phyloP scores from a whole-genome alignment of 2,329 filamentous ascomycete genomes.

The Apiospora malaysiana region DNA sequence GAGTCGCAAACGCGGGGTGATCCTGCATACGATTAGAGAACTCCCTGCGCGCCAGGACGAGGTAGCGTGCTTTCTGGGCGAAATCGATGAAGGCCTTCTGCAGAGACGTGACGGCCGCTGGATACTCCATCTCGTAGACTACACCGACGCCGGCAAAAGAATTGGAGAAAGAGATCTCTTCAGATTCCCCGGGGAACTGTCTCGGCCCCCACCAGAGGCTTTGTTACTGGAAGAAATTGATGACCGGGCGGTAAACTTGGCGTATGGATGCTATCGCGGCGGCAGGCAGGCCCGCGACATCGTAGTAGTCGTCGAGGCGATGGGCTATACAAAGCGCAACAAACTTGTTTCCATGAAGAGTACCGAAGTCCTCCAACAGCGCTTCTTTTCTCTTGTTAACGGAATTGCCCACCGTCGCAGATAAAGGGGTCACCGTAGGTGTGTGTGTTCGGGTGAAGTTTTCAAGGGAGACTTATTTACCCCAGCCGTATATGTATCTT shows the following conservation, averaged over 20 bases:
- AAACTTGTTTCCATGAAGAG: no score
- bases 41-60: not conserved
- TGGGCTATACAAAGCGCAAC: no score
- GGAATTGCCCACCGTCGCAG: no score
- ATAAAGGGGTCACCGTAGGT: no score
- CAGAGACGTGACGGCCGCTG: not conserved
- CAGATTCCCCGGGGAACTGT: not conserved
- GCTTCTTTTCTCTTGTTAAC: no score
- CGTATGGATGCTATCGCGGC: not conserved
- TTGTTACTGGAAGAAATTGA: not conserved
- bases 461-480: no score
- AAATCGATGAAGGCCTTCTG: not conserved
- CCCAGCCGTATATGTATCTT: no score
- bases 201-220: rapidly evolving
- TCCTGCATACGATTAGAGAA: not conserved
- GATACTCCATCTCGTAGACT: not conserved
- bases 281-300: no score
- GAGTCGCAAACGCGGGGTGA: not conserved
- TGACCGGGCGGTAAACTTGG: not conserved
- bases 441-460: no score
- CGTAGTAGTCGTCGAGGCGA: no score
- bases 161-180: not conserved
- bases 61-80: not conserved
- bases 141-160: not conserved
- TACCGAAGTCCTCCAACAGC: no score